Evolutionary conservation across 2,329 filamentous ascomycete genomes (phyloP), one percentile per base, ranked within the genome.

Genomic region (Trichoderma gracile): DNA sequence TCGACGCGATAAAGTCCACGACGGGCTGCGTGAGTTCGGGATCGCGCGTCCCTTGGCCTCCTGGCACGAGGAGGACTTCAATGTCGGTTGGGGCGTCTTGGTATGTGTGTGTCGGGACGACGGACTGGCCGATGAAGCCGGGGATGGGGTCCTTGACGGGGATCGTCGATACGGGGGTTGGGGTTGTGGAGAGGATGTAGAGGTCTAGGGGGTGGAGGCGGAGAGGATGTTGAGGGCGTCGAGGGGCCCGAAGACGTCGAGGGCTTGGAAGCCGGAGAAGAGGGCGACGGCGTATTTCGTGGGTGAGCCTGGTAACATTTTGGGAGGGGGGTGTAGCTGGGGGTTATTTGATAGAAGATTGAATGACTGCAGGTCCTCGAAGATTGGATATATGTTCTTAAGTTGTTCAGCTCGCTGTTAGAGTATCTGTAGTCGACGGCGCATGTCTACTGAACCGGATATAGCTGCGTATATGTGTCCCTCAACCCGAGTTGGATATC

Each of bases 231-330:
- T 76, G 17, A 78, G 69, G 4, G 71, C 68, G 30, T 78, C 76
- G 4, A 78, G 56, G 1, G 77, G 75, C 0, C 79, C 78, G 57
- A 85, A 77, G 27, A 75, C 73, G 55, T 79, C 77, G 38, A 79
- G 72, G 1, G 74, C 71, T 58, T 78, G 73, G 67, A 77, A 79
- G 27, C 72, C 76, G 1, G 69, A 68, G 66, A 76, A 78, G 1
- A 78, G 66, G 21, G 76, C 70, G 23, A 79, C 68, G 30, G 73
- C 76, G 52, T 70, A 74, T 23, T 70, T 71, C 15, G 64, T 67
- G 67, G 27, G 56, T n/a, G 65, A 54, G 17, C 15, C 21, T 1
- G 52, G 5, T 57, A 30, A 27, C 61, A 56, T 55, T n/a, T 42
- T 33, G 21, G 8, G 45, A 5, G 10, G 6, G n/a, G 38, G 50